phyloP scores from a whole-genome alignment of 2,329 filamentous ascomycete genomes.

The Myriosclerotinia duriaeana region DNA sequence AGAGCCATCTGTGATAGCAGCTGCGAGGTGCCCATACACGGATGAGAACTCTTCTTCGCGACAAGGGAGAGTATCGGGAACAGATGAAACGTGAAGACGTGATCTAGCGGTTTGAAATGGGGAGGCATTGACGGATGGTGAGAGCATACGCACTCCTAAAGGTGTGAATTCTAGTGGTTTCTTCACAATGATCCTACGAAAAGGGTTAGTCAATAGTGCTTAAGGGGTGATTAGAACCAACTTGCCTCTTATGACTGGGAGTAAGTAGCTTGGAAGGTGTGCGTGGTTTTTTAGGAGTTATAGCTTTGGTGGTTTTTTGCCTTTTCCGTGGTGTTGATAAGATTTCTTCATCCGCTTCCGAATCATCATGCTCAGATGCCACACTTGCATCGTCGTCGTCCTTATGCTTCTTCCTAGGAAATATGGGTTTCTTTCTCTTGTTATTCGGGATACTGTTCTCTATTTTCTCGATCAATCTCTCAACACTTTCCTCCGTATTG shows the following conservation, averaged over 20 bases:
- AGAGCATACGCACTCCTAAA: conserved; percentile 81
- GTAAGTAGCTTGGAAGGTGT: conserved; percentile 52
- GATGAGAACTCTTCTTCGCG: conserved; percentile 87
- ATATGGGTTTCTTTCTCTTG: conserved; percentile 48
- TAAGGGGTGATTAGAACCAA: neutral
- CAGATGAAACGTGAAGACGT: conserved; percentile 88
- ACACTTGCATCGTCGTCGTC: conserved; percentile 33
- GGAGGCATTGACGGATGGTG: conserved; percentile 72
- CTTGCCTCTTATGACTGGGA: conserved; percentile 61
- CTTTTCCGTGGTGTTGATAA: conserved; percentile 56
- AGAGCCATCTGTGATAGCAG: conserved; percentile 88
- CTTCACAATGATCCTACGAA: conserved; percentile 64
- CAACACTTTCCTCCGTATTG: conserved; percentile 34
- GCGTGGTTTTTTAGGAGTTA: conserved; percentile 39
- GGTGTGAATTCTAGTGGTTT: conserved; percentile 94
- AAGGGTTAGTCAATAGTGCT: conserved; percentile 11
- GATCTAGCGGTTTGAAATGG: conserved; percentile 90
- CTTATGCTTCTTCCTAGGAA: conserved; percentile 25
- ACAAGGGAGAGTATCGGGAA: conserved; percentile 85
- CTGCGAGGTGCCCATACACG: conserved; percentile 90
- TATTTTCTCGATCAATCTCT: conserved; percentile 45
- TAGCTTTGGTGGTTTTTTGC: conserved; percentile 49
- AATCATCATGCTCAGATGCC: conserved; percentile 32
- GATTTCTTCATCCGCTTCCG: conserved; percentile 23
- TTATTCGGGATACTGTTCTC: conserved; percentile 71